Base-by-base conservation (phyloP, 176 grass and related monocot genomes). In the Musa troglodytarum region DNA sequence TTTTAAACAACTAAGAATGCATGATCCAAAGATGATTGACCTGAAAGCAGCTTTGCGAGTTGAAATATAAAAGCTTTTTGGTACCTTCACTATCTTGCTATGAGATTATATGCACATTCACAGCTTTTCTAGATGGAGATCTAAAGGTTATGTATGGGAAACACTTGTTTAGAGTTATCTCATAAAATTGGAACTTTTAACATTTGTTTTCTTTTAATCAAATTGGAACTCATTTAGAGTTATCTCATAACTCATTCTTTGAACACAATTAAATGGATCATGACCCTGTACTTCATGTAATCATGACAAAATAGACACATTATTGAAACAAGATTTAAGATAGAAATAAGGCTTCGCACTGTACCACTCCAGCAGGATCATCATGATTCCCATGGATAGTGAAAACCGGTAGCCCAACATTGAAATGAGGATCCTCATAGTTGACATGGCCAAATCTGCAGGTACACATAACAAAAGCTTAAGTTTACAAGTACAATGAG, bases 301-400 rank as follows among this genome's bases (percentile, higher is more conserved):
- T 69, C 24, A 52, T 58, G 13, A 68, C 0, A 28, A 75, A 43
- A n/a, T 21, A 4, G n/a, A 26, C n/a, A 49, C 11, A 43, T 43
- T 43, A 6, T 43, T 43, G 3, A 4, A 43, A 43, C 34, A 43
- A 43, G 34, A 43, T 43, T 6, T 43, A 5, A 43, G 34, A 43
- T 23, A 74, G 19, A 66, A 11, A 52, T 74, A 23, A 9, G 15
- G 67, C 14, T 21, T 76, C n/a, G 6, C 23, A 43, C 3, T 82
- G 78, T 90, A 96, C 93, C 82, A 88, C 85, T 79, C 93, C 93
- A 77, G 85, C 67, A 83, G 93, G 89, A 83, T 85, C 87, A 73
- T 92, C 93, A 80, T 88, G 83, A 74, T 83, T 83, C 19, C 93
- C 93, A 88, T 96, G 93, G 57, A 96, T 92, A 58, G 93, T 84